Base-by-base conservation (phyloP, 257 asterid species). In the Gynochthodes officinalis region DNA sequence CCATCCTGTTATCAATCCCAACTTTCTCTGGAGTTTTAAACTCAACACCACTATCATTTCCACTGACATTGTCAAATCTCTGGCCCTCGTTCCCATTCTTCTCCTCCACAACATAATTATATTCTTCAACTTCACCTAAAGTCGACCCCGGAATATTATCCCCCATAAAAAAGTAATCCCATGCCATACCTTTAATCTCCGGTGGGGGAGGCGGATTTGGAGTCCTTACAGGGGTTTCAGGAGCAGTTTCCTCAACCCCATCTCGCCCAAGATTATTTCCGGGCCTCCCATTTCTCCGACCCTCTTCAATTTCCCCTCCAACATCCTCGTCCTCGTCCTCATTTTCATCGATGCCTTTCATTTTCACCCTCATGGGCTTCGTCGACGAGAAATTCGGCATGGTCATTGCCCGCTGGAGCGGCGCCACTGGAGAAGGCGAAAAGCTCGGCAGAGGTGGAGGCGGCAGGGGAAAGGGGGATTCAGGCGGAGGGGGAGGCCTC, bases 401-500 rank as follows among this genome's bases (percentile, higher is more conserved):
- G 7, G 99, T 91, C 59, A 84, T 80, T 1, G 99, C 59, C 23
- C 99, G 88, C 57, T 84, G 87, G 33, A 91, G 93, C 0, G 93
- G 91, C n/a, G 88, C 74, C 69, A 82, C 76, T 0, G 98, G 97
- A 5, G 99, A 89, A 64, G 98, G 97, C 2, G 99, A 89, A 72
- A 94, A 94, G 79, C 75, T 76, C 0, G 97, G 99, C 61, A 89
- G 79, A 2, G 98, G 99, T 6, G 97, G 96, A 37, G 98, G 96
- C 16, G 98, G 96, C 3, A 88, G 93, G 4, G 96, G 97, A 50
- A 89, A 88, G 76, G 73, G 86, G 0, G 94, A 73, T 66, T 87
- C 95, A 2, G 85, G 95, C 0, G 93, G 93, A 0, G 96, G 97
- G 0, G 95, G 94, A 1, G 89, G 87, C 9, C 73, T 95, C 0